A percentile compares a stretch with the other conserved stretches of the same genome.
Conservation (phyloP, 176 grass and related monocot genomes). For the Eragrostis curvula region DNA sequence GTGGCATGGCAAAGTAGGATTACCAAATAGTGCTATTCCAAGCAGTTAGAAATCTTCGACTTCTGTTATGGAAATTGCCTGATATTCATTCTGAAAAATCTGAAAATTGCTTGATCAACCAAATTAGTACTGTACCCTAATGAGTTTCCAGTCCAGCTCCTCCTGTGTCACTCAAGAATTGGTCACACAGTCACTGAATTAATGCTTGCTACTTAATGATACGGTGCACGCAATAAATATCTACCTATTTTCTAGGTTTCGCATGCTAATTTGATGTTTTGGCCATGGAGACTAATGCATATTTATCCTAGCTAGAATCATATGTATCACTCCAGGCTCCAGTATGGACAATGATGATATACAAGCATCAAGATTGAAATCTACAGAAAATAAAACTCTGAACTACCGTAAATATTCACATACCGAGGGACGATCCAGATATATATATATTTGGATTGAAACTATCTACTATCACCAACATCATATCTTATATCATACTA, state of each 20-base stretch:
- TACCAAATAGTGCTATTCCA: not conserved
- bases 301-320: constrained; percentile 2
- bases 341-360: not conserved
- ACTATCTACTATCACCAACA: not conserved
- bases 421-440: not conserved
- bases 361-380: not conserved
- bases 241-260: not conserved
- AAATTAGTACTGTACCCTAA: not conserved
- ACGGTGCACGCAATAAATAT: not conserved
- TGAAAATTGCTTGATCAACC: not conserved
- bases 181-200: not conserved
- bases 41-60: not conserved
- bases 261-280: not conserved
- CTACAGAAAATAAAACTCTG: constrained; percentile 22
- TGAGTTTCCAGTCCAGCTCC: not conserved
- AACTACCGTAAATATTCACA: constrained; percentile 9
- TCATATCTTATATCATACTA: not conserved
- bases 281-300: not conserved
- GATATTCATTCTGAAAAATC: not conserved
- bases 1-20: not conserved
- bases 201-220: not conserved
- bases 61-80: not conserved
- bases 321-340: not conserved
- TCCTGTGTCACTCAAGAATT: not conserved
- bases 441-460: constrained; percentile 12